Conservation (phyloP, 139 green algal genomes). For the Chlorella ohadii region DNA sequence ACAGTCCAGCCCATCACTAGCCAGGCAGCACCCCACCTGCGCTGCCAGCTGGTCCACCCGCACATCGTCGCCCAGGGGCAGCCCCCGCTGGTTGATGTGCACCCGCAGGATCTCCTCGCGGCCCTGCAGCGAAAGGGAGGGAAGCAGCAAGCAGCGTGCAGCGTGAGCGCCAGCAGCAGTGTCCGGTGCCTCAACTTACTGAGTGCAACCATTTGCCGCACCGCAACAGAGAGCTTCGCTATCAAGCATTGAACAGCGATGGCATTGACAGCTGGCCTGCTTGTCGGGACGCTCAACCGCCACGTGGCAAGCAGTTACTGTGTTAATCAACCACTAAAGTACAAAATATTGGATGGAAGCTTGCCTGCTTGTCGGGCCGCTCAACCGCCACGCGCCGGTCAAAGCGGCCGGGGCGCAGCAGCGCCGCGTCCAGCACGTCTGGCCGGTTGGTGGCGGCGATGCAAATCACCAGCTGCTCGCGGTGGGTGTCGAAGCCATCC, state of each 20-base stretch:
- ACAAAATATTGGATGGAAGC: no score
- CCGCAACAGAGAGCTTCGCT: no score
- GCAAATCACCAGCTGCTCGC: slow-evolving; percentile 77
- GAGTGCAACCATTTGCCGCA: no score
- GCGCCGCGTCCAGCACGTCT: slow-evolving; percentile 87
- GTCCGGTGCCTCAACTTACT: no score
- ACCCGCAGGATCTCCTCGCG: slow-evolving; percentile 76
- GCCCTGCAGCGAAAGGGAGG: slow-evolving; percentile 40
- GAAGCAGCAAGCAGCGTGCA: background rate
- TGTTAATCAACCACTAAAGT: no score
- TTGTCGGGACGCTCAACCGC: slow-evolving; percentile 79
- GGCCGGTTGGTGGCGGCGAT: slow-evolving; percentile 90
- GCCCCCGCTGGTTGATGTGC: slow-evolving; percentile 66
- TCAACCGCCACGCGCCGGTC: slow-evolving; percentile 84
- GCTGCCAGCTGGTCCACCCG: slow-evolving; percentile 30
- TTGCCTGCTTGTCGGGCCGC: slow-evolving; percentile 65
- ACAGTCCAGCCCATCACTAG: no score
- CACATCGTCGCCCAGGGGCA: slow-evolving; percentile 81
- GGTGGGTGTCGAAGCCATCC: slow-evolving; percentile 79
- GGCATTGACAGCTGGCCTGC: slow-evolving; percentile 10
- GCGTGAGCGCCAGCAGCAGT: no score
- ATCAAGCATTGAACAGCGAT: no score
- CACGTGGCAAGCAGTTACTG: slow-evolving; percentile 34
- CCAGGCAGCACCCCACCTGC: slow-evolving; percentile 17
- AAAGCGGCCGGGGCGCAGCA: slow-evolving; percentile 87